These are phyloP conservation scores for Elymus sibiricus DNA, from an alignment of 176 grass and related monocot species.

Conservation along the genomic window DNA sequence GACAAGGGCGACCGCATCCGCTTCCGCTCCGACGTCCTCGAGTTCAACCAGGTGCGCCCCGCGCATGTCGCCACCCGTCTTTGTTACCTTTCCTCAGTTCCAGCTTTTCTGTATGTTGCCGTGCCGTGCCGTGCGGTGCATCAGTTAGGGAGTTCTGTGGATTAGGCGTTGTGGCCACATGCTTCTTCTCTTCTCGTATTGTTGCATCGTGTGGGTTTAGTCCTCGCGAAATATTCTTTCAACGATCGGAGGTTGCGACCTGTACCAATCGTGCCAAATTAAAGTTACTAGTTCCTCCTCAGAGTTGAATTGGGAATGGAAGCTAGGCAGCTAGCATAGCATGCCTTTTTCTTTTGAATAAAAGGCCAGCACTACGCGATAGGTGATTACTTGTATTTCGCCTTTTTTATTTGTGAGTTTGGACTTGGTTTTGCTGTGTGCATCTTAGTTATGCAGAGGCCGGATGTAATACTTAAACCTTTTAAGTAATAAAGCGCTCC, in stretches of 20 bases:
- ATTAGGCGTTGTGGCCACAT: conserved; percentile 1
- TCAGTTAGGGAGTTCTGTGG: background rate
- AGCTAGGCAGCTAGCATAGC: no score
- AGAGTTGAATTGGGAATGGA: background rate
- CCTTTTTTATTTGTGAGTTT: no score
- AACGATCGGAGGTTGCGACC: background rate
- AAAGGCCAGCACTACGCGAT: no score
- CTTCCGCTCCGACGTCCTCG: conserved; percentile 90
- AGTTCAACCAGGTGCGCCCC: conserved; percentile 80
- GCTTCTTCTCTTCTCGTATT: background rate
- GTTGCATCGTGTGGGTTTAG: background rate
- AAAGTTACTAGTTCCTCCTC: background rate
- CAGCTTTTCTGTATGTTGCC: background rate
- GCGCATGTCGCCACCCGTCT: background rate
- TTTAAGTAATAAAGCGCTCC: no score
- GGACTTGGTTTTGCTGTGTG: no score
- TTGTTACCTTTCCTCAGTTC: background rate
- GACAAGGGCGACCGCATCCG: conserved; percentile 94
- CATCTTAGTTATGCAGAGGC: no score
- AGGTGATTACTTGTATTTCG: no score
- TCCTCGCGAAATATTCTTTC: background rate
- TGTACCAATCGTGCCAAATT: background rate
- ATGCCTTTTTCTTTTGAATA: no score
- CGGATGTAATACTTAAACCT: no score
- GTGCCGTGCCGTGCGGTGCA: background rate